Evolutionary conservation across 148 eudicot genomes (phyloP), one percentile per base, ranked within the genome.

Genomic region (Nepenthes mirabilis): DNA sequence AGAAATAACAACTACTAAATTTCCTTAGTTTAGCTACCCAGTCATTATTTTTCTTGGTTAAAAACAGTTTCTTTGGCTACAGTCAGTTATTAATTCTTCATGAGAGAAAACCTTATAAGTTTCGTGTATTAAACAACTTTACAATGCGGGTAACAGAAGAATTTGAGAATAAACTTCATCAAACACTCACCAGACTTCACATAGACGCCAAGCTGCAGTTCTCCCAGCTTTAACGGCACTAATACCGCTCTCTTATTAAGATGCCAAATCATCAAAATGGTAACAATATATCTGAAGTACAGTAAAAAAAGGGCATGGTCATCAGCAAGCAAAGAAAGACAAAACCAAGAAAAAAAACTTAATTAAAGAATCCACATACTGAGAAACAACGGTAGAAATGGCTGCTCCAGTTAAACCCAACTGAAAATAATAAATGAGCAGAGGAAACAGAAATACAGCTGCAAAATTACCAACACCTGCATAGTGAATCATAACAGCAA

Each of bases 331-430:
- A 52, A 47, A 47, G 34, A 32, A 49, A n/a, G 23, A 33, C 14
- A 9, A 34, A 60, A 3, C 40, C 45, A 55, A 57, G 33, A 50
- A 55, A 51, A 51, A 34, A 58, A n/a, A 65, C n/a, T 14, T 7
- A 64, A 36, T 37, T 11, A 14, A 58, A 60, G 47, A 34, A 54
- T 64, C 49, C 33, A 77, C 98, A 63, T 79, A 93, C 96, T 93
- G 98, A 64, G 98, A 93, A 32, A 84, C 54, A 64, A 93, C 95
- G 47, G 94, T 82, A 59, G 96, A 76, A 66, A 82, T 78, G 55
- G 98, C 98, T 56, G 98, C 98, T 77, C 98, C 98, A 67, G 73
- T 61, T 61, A 83, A 83, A 63, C 98, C 96, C 77, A 85, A 69
- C 56, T 73, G 73, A 68, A 72, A 79, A 68, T 74, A 76, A 68